Evolutionary conservation across 345 rosid species (phyloP).

Genomic region (Anastatica hierochuntica): DNA sequence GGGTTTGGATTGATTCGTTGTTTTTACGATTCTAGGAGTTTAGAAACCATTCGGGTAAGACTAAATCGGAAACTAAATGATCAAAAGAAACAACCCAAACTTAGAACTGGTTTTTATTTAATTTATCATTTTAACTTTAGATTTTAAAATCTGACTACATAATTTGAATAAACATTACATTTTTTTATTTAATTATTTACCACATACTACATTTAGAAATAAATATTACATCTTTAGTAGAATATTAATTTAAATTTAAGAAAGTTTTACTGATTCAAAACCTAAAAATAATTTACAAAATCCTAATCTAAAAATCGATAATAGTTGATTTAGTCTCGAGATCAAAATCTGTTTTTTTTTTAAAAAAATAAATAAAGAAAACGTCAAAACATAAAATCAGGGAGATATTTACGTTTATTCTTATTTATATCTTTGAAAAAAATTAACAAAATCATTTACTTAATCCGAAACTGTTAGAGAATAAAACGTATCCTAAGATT

Average conservation of each 20-base stretch:
- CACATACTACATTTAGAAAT: too few species aligned
- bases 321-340: not conserved
- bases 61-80: too few species aligned
- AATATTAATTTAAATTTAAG: not conserved
- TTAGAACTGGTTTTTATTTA: too few species aligned
- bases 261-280: constrained; percentile 14
- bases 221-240: too few species aligned
- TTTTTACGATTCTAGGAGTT: too few species aligned
- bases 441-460: not conserved
- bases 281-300: not conserved
- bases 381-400: not conserved
- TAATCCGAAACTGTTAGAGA: not conserved
- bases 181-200: too few species aligned
- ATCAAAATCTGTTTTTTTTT: not conserved
- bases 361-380: not conserved
- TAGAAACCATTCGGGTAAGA: too few species aligned
- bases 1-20: too few species aligned
- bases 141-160: too few species aligned
- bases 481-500: not conserved
- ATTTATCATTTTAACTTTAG: too few species aligned
- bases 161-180: too few species aligned
- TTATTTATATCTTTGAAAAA: not conserved
- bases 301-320: not conserved
- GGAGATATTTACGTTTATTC: not conserved
- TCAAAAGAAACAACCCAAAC: too few species aligned